Evolutionary conservation across 805 yeast genomes (phyloP).

Genomic region (Yarrowia sp.): DNA sequence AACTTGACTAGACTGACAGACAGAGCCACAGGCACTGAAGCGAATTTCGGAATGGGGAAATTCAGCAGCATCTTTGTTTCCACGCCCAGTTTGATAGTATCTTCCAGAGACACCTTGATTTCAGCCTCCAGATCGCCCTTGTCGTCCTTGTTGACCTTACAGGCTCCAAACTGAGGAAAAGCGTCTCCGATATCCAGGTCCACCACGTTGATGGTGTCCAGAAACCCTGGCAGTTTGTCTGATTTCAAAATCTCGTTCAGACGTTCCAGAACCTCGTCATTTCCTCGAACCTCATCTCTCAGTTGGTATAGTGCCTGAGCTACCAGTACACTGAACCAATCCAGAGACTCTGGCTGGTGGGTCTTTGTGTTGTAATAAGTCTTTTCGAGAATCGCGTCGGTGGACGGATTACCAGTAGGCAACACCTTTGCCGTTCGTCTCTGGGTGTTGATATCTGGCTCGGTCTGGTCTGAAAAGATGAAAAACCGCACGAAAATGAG

Average conservation of each 20-base stretch:
- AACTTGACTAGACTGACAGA: conserved; percentile 89
- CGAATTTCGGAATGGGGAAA: conserved; percentile 82
- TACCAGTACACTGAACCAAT: conserved; percentile 94
- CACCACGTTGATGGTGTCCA: conserved; percentile 78
- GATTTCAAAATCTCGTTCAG: conserved; percentile 67
- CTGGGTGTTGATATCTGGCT: conserved; percentile 37
- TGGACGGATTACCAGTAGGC: conserved; percentile 45
- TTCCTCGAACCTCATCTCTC: conserved; percentile 83
- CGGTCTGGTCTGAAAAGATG: conserved; percentile 51
- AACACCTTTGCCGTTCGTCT: conserved; percentile 43
- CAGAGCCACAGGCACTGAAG: conserved; percentile 83
- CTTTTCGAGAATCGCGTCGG: conserved; percentile 72
- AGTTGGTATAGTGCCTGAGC: conserved; percentile 90
- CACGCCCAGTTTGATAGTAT: conserved; percentile 82
- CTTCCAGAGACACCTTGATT: conserved; percentile 88
- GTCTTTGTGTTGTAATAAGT: conserved; percentile 89
- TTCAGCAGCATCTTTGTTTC: conserved; percentile 81
- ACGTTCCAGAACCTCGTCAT: conserved; percentile 84
- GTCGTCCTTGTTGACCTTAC: conserved; percentile 72
- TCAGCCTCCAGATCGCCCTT: conserved; percentile 73
- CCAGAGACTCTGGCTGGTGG: conserved; percentile 89
- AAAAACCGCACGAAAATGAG: conserved; percentile 53
- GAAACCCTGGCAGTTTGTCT: conserved; percentile 76
- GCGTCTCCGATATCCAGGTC: conserved; percentile 95
- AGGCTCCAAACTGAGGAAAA: conserved; percentile 92